A percentile compares a stretch with the other conserved stretches of the same genome.
Evolutionary conservation across 2,329 filamentous ascomycete genomes (phyloP).

Genomic region (Ilyonectria mors-panacis): DNA sequence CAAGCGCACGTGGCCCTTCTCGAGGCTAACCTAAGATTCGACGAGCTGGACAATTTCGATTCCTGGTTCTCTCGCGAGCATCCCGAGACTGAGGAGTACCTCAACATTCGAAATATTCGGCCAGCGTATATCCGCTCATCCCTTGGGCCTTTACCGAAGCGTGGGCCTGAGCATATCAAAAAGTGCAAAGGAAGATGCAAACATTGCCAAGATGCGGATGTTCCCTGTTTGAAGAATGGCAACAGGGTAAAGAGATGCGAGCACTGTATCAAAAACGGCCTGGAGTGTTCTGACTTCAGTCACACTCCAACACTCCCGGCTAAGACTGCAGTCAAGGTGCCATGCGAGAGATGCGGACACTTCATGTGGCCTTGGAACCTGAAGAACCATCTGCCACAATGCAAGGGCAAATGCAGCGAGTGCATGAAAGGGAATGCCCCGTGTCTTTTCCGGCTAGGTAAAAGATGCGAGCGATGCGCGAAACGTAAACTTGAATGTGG

Average conservation of each 20-base stretch:
- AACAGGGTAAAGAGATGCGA: constrained; percentile 12
- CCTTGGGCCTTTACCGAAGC: constrained; percentile 7
- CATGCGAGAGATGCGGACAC: constrained; percentile 12
- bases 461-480: too few relatives aligned
- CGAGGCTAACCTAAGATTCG: too few relatives aligned
- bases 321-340: background rate
- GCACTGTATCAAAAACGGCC: constrained; percentile 8
- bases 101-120: too few relatives aligned
- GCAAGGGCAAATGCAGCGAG: constrained; percentile 5
- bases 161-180: constrained; percentile 1
- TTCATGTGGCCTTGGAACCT: constrained; percentile 3
- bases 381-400: constrained; percentile 5
- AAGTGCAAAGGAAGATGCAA: constrained; percentile 9
- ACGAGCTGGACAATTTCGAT: too few relatives aligned
- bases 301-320: constrained; percentile 1
- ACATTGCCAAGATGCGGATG: constrained; percentile 4
- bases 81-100: too few relatives aligned
- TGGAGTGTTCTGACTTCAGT: constrained; percentile 13
- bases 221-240: constrained; percentile 9
- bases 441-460: too few relatives aligned
- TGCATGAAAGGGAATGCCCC: background rate
- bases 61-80: too few relatives aligned
- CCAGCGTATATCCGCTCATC: too few relatives aligned
- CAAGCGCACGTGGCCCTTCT: too few relatives aligned
- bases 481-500: too few relatives aligned